Conservation (phyloP, 768 basidiomycete species). For the Artomyces pyxidatus region DNA sequence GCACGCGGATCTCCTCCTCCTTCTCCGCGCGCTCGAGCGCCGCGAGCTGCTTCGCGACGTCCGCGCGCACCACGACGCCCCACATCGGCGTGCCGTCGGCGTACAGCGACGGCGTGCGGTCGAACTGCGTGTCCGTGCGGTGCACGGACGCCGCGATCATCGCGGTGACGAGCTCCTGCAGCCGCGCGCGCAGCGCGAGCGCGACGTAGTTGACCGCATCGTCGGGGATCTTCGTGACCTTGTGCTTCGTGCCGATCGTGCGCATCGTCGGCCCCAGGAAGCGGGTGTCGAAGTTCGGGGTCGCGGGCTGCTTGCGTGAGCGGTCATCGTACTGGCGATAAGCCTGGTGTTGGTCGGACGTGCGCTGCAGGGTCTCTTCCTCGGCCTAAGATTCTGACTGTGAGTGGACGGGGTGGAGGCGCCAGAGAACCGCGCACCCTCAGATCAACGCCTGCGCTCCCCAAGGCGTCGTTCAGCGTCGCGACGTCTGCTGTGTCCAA, state of each 20-base stretch:
- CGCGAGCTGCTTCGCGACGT: constrained; percentile 70
- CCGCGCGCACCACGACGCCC: constrained; percentile 67
- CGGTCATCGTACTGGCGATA: constrained; percentile 73
- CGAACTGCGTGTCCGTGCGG: constrained; percentile 63
- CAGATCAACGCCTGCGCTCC: constrained; percentile 84
- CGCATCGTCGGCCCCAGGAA: constrained; percentile 63
- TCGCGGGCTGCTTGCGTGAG: constrained; percentile 63
- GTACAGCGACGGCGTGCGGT: constrained; percentile 58
- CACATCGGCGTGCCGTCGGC: constrained; percentile 72
- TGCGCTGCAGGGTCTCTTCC: constrained; percentile 71
- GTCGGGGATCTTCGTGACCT: constrained; percentile 58
- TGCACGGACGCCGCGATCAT: constrained; percentile 66
- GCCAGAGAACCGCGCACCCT: constrained; percentile 36
- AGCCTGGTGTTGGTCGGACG: constrained; percentile 50
- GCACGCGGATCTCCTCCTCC: constrained; percentile 72
- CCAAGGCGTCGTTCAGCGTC: constrained; percentile 76
- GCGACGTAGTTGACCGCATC: constrained; percentile 74
- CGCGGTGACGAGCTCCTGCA: constrained; percentile 58
- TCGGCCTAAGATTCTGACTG: constrained; percentile 50
- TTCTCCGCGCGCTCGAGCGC: constrained; percentile 72
- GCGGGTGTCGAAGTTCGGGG: constrained; percentile 61
- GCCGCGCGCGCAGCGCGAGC: constrained; percentile 65
- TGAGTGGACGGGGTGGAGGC: background rate
- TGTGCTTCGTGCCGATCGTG: constrained; percentile 56
- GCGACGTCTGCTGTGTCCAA: constrained; percentile 66